A percentile compares a stretch with the other conserved stretches of the same genome.
These are phyloP conservation scores for Oryza glaberrima DNA, from an alignment of 176 grass and related monocot genomes.

Conservation along the genomic window DNA sequence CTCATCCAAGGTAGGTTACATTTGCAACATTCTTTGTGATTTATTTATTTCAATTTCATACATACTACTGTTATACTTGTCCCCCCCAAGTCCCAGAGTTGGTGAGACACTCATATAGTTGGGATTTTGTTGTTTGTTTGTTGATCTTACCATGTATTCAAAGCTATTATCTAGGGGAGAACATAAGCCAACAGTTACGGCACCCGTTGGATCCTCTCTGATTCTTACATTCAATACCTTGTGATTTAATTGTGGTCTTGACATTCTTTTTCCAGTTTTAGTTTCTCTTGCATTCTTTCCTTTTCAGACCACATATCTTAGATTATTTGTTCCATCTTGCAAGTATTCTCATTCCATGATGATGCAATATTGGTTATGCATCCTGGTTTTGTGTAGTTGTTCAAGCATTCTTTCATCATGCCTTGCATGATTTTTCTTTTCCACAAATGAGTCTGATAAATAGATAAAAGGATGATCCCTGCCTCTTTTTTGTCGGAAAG, in stretches of 20 bases:
- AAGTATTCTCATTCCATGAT: neutral
- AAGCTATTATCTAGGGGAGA: neutral
- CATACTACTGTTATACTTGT: neutral
- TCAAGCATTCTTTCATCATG: neutral
- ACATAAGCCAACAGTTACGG: neutral
- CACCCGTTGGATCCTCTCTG: constrained; percentile 9
- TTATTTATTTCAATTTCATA: neutral
- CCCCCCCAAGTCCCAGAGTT: neutral
- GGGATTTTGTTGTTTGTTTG: neutral
- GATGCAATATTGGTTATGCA: neutral
- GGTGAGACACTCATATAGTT: neutral
- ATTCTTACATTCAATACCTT: neutral
- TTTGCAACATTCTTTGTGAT: neutral
- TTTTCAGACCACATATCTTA: neutral
- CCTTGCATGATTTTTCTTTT: neutral
- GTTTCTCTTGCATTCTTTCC: neutral
- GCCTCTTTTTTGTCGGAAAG: constrained; percentile 1
- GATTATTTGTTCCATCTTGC: neutral
- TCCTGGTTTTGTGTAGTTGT: constrained; percentile 18
- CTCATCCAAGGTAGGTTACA: constrained; percentile 76
- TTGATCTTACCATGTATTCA: constrained; percentile 19
- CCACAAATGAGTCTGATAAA: neutral
- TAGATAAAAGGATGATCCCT: neutral
- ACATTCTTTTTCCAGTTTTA: neutral
- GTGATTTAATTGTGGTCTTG: neutral